Percentiles rank a stretch among this genome's conserved stretches.
phyloP scores from a whole-genome alignment of 352 stramenopile genomes.

The Globisporangium megalacanthum region DNA sequence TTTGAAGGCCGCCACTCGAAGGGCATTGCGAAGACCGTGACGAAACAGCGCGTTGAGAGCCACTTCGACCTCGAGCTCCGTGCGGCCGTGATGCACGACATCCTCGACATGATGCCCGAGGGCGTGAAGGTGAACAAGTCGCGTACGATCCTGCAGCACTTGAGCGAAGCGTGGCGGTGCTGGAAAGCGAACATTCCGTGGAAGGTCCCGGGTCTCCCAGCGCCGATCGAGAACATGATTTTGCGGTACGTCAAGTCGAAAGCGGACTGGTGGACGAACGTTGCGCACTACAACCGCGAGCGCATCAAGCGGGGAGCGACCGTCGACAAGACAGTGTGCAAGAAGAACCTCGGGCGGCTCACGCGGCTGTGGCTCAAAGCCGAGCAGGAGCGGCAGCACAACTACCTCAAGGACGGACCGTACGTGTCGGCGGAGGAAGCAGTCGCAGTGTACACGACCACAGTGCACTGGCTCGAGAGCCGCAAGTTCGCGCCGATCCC shows the following conservation, averaged over 20 bases:
- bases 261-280: slow-evolving; percentile 97
- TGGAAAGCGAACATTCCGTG: slow-evolving; percentile 99
- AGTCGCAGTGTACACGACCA: slow-evolving; percentile 99
- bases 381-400: slow-evolving; percentile 99
- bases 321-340: slow-evolving; percentile 99
- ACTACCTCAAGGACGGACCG: slow-evolving; percentile 99
- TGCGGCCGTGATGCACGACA: slow-evolving; percentile 99
- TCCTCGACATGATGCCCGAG: slow-evolving; percentile 99
- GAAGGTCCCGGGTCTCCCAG: slow-evolving; percentile 99
- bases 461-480: slow-evolving; percentile 99
- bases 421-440: slow-evolving; percentile 99
- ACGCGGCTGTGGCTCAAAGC: slow-evolving; percentile 99
- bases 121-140: slow-evolving; percentile 99
- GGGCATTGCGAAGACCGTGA: slow-evolving; percentile 98
- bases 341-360: slow-evolving; percentile 98
- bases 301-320: slow-evolving; percentile 99
- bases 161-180: slow-evolving; percentile 98
- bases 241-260: slow-evolving; percentile 99
- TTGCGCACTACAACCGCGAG: slow-evolving; percentile 99
- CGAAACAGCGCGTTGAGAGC: slow-evolving; percentile 99
- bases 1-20: slow-evolving; percentile 99
- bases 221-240: slow-evolving; percentile 99
- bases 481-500: slow-evolving; percentile 99
- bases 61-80: slow-evolving; percentile 99
- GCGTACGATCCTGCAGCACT: slow-evolving; percentile 97